phyloP scores from a whole-genome alignment of 2,329 filamentous ascomycete species.

The Beauveria bassiana region DNA sequence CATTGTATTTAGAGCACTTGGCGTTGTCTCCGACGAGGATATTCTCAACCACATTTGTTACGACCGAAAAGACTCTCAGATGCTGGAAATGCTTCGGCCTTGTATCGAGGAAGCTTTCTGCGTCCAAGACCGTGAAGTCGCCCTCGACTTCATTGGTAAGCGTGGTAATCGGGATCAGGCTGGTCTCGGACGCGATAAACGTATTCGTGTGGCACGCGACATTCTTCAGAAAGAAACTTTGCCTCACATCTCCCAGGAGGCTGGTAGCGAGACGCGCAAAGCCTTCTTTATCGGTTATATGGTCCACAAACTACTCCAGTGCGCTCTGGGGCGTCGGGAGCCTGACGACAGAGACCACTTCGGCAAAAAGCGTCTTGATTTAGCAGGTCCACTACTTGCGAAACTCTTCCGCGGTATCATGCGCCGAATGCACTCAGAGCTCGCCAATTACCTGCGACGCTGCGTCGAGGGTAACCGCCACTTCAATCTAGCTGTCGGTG shows the following conservation, averaged over 20 bases:
- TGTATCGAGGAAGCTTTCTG: constrained; percentile 96
- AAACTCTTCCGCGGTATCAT: constrained; percentile 92
- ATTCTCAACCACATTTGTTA: constrained; percentile 98
- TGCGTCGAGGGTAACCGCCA: constrained; percentile 84
- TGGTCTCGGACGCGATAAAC: constrained; percentile 72
- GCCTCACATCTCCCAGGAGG: constrained; percentile 90
- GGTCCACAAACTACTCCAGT: constrained; percentile 92
- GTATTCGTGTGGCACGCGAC: constrained; percentile 85
- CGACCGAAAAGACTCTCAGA: constrained; percentile 87
- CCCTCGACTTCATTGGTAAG: constrained; percentile 91
- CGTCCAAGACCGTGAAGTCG: constrained; percentile 90
- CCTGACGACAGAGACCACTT: constrained; percentile 98
- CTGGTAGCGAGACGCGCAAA: constrained; percentile 91
- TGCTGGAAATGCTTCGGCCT: constrained; percentile 95
- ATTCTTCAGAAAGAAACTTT: constrained; percentile 96
- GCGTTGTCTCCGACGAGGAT: constrained; percentile 94
- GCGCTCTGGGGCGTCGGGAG: constrained; percentile 83
- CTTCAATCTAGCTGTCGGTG: constrained; percentile 83
- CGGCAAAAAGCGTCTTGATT: constrained; percentile 94
- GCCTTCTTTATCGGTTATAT: constrained; percentile 99
- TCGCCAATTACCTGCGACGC: constrained; percentile 83
- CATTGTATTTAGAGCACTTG: constrained; percentile 90
- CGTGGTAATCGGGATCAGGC: constrained; percentile 58
- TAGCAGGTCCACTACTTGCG: constrained; percentile 90
- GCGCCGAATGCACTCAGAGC: constrained; percentile 81